Percentiles rank a stretch among this genome's conserved stretches.
Evolutionary conservation across 78 protist genomes (phyloP).

Genomic region (Tieghemostelium lacteum): DNA sequence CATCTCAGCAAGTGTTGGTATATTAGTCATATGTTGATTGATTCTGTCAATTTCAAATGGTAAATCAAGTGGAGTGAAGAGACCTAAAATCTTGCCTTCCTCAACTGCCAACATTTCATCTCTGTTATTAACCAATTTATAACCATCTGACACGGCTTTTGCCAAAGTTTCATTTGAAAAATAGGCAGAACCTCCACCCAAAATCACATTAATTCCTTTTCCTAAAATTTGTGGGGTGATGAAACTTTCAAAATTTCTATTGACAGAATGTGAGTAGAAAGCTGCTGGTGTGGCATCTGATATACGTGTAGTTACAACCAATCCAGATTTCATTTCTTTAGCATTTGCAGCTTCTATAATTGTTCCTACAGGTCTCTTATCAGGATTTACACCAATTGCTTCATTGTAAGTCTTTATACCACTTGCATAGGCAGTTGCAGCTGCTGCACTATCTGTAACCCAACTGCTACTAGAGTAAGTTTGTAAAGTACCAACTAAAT

Average conservation of each 20-base stretch:
- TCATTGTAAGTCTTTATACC: slow-evolving; percentile 72
- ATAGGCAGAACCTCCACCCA: slow-evolving; percentile 45
- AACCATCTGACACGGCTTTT: background rate
- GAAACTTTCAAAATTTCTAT: slow-evolving; percentile 9
- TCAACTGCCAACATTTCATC: slow-evolving; percentile 7
- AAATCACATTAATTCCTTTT: slow-evolving; percentile 4
- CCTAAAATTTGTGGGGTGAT: slow-evolving; percentile 72
- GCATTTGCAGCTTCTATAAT: slow-evolving; percentile 80
- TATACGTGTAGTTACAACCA: slow-evolving; percentile 78
- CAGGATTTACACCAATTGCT: slow-evolving; percentile 78
- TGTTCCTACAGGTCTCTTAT: slow-evolving; percentile 59
- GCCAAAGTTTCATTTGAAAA: background rate
- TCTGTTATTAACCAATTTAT: background rate
- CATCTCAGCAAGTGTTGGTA: slow-evolving; percentile 76
- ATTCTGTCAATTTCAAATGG: slow-evolving; percentile 74
- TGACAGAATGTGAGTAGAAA: slow-evolving; percentile 48
- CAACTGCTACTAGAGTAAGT: slow-evolving; percentile 6
- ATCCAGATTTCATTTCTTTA: slow-evolving; percentile 76
- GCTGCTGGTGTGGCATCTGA: slow-evolving; percentile 88
- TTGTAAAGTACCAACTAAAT: slow-evolving; percentile 36
- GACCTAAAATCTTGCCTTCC: slow-evolving; percentile 31
- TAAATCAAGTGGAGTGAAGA: slow-evolving; percentile 36
- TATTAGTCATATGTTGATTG: background rate
- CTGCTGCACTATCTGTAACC: slow-evolving; percentile 90
- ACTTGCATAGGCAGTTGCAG: slow-evolving; percentile 87